Evolutionary conservation across 192 early-diverging fungal genomes (phyloP).

Genomic region (Helicostylum pulchrum): DNA sequence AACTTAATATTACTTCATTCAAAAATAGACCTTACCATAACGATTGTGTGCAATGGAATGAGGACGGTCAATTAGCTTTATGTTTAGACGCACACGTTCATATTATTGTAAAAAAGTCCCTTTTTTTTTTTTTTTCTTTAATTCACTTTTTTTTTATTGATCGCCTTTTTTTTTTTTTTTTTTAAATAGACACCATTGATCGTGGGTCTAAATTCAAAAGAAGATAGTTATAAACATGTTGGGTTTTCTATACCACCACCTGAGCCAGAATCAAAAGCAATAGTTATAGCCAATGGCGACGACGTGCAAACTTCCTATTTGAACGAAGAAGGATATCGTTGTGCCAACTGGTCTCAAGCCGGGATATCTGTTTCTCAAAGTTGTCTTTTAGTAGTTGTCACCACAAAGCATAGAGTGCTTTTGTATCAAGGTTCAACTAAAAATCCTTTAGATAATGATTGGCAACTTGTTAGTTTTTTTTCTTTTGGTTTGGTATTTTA

Average conservation of each 20-base stretch:
- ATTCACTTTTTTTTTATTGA: not conserved
- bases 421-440: constrained; percentile 6
- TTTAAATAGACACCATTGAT: constrained; percentile 10
- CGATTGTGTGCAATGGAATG: constrained; percentile 1
- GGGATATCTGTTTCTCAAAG: constrained; percentile 1
- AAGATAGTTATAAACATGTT: not conserved
- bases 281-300: not conserved
- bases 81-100: constrained; percentile 4
- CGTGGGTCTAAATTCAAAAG: not conserved
- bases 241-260: not conserved
- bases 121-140: too few species aligned
- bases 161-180: not conserved
- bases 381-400: constrained; percentile 7
- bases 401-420: constrained; percentile 7
- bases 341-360: not conserved
- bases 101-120: constrained; percentile 10
- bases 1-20: not conserved
- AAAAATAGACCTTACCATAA: not conserved
- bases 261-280: not conserved
- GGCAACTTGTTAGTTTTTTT: not conserved
- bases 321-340: constrained; percentile 3
- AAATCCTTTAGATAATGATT: not conserved
- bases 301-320: not conserved
- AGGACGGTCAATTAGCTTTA: not conserved
- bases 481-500: not conserved